phyloP scores from a whole-genome alignment of 257 asterid species.

The Ilex aquifolium region DNA sequence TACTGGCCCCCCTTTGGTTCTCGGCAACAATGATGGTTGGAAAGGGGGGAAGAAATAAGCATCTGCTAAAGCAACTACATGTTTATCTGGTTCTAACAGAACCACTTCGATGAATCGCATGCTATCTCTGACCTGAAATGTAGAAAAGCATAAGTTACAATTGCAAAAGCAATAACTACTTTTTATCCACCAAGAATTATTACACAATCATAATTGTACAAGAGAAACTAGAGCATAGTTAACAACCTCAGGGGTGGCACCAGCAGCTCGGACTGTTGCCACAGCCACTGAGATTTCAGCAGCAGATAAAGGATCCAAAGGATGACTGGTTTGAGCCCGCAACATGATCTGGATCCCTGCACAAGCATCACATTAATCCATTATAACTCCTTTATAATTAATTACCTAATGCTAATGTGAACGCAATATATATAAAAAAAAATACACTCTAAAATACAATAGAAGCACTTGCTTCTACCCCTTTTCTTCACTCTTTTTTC shows the following conservation, averaged over 20 bases:
- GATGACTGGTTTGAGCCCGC: conserved; percentile 83
- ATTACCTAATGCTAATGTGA: too few species aligned
- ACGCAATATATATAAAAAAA: too few species aligned
- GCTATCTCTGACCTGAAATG: conserved; percentile 83
- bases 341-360: conserved; percentile 54
- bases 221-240: conserved; percentile 8
- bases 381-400: background rate
- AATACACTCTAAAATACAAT: too few species aligned
- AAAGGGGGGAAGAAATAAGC: conserved; percentile 98
- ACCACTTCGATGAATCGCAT: conserved; percentile 94
- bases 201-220: background rate
- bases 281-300: conserved; percentile 90
- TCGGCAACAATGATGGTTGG: conserved; percentile 76
- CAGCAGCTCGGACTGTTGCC: conserved; percentile 93
- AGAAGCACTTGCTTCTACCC: too few species aligned
- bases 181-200: too few species aligned
- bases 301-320: conserved; percentile 89
- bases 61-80: conserved; percentile 89
- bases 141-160: conserved; percentile 4
- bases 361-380: conserved; percentile 9
- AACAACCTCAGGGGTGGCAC: conserved; percentile 94
- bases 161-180: conserved; percentile 1
- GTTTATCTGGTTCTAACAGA: conserved; percentile 88
- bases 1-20: conserved; percentile 78
- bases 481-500: too few species aligned